Conservation (phyloP, 2,329 filamentous ascomycete genomes). For the Conoideocrella luteorostrata region DNA sequence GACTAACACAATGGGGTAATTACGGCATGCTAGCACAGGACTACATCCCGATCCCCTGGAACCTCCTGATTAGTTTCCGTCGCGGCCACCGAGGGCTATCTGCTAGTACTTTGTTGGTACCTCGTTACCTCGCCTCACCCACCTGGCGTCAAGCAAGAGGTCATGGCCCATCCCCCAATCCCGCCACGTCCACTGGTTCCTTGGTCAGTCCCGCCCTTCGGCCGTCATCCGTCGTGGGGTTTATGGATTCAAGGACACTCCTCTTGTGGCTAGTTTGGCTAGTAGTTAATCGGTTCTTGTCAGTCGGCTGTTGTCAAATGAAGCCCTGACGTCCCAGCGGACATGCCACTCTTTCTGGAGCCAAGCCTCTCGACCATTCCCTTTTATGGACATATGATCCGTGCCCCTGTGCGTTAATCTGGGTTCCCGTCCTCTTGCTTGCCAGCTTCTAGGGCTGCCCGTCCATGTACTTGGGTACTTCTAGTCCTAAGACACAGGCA, state of each 20-base stretch:
- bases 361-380: conserved; percentile 30
- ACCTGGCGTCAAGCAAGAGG: conserved; percentile 3
- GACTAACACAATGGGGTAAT: not conserved
- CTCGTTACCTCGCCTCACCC: not conserved
- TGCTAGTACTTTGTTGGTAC: not conserved
- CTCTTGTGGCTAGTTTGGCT: conserved; percentile 3
- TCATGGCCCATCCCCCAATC: conserved; percentile 6
- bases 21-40: too few species aligned
- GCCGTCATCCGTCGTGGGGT: conserved; percentile 9
- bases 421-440: conserved; percentile 12
- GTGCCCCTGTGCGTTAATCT: conserved; percentile 26
- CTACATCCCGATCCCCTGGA: too few species aligned
- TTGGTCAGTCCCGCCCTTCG: conserved; percentile 7
- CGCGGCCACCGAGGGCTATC: not conserved
- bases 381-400: conserved; percentile 32
- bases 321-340: conserved; percentile 8
- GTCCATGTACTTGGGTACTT: too few species aligned
- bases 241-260: conserved; percentile 1
- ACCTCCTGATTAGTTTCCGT: not conserved
- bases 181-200: conserved; percentile 11
- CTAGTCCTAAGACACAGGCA: conserved; percentile 18
- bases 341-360: conserved; percentile 14
- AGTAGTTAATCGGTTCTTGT: not conserved
- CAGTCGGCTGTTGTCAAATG: conserved; percentile 3
- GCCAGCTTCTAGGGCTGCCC: conserved; percentile 9